phyloP scores from a whole-genome alignment of 352 stramenopile species.

The Phytophthora aleatoria region DNA sequence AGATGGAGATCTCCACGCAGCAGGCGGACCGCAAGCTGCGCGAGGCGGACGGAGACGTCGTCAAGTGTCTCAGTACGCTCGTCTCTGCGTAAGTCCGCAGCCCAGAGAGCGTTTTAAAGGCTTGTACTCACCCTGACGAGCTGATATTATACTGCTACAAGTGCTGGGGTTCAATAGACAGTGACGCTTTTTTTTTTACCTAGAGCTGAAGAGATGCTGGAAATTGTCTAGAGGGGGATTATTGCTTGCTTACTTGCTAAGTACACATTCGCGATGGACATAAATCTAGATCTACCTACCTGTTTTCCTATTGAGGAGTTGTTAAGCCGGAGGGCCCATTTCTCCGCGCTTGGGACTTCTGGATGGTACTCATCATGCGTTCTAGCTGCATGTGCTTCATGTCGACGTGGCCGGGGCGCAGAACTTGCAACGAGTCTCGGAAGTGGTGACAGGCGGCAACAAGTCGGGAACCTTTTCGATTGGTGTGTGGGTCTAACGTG shows the following conservation, averaged over 20 bases:
- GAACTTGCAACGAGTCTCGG: conserved; percentile 65
- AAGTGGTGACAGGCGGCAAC: conserved; percentile 76
- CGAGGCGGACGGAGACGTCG: conserved; percentile 74
- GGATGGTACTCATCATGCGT: conserved; percentile 72
- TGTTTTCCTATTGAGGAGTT: conserved; percentile 7
- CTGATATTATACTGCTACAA: conserved; percentile 6
- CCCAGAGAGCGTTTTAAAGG: not conserved
- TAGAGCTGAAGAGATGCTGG: conserved; percentile 3
- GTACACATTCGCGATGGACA: no score
- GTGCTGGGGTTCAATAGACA: conserved; percentile 28
- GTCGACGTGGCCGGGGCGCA: conserved; percentile 63
- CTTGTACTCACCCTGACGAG: not conserved
- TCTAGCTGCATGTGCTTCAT: conserved; percentile 58
- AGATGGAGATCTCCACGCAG: conserved; percentile 80
- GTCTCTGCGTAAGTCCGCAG: conserved; percentile 35
- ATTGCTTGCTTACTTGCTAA: conserved; percentile 3
- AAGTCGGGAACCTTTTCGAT: conserved; percentile 65
- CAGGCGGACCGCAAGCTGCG: conserved; percentile 85
- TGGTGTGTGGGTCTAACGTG: conserved; percentile 63
- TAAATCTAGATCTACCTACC: not conserved
- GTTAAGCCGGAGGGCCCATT: conserved; percentile 24
- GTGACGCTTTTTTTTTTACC: conserved; percentile 17
- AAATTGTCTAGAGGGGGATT: conserved; percentile 8
- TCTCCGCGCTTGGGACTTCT: conserved; percentile 56
- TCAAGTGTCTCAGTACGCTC: conserved; percentile 70